Percentiles rank a stretch among this genome's conserved stretches.
phyloP scores from a whole-genome alignment of 2,329 filamentous ascomycete species.

The Xylaria hypoxylon region DNA sequence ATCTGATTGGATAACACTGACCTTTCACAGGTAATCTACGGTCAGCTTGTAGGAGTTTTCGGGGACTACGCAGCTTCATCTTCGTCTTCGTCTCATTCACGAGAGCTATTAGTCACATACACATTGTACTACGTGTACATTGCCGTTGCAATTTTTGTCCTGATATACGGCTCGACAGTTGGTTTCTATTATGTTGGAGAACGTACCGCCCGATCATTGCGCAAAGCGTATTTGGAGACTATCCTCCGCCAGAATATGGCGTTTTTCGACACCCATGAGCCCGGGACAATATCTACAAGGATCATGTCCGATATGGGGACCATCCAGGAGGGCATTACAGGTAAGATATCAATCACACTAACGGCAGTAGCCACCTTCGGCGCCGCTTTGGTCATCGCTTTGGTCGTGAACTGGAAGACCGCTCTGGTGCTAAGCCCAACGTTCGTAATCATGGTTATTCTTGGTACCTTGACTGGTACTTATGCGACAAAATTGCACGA shows the following conservation, averaged over 20 bases:
- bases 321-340: constrained; percentile 71
- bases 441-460: constrained; percentile 60
- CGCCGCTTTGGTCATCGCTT: constrained; percentile 63
- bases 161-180: constrained; percentile 38
- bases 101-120: neutral
- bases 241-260: constrained; percentile 47
- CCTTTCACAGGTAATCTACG: constrained; percentile 10
- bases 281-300: constrained; percentile 41
- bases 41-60: constrained; percentile 12
- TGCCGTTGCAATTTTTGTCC: constrained; percentile 37
- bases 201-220: constrained; percentile 36
- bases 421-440: constrained; percentile 66
- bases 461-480: neutral
- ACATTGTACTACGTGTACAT: constrained; percentile 42
- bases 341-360: constrained; percentile 67
- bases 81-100: neutral
- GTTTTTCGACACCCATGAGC: constrained; percentile 45
- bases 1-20: neutral
- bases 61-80: neutral
- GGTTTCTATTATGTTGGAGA: constrained; percentile 44
- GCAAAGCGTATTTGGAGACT: constrained; percentile 41
- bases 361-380: constrained; percentile 64
- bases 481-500: neutral
- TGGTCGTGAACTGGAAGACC: constrained; percentile 66
- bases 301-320: constrained; percentile 61